Base-by-base conservation (phyloP, 306 rosid species). In the Cotoneaster glaucophyllus region DNA sequence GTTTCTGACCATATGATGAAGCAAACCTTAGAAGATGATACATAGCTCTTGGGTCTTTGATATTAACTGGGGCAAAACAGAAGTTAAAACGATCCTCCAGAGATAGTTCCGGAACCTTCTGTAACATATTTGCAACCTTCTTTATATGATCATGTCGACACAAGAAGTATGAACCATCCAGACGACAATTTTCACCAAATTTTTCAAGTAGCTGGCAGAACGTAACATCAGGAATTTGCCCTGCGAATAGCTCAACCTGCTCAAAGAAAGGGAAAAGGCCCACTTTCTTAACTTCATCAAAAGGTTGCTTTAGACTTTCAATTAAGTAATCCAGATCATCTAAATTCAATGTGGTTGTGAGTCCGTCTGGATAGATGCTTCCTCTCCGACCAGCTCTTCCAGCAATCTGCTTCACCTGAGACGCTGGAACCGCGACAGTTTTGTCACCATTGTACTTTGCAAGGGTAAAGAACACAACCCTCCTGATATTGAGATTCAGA, bases 331-430 rank as follows among this genome's bases (percentile, higher is more conserved):
- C 95, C 79, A 92, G 85, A 83, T 92, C 98, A 24, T 90, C 90
- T 69, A 85, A 81, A 75, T 88, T 85, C 81, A 94, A 80, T 77
- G 98, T 90, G 50, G 96, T 94, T 50, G 91, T 76, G 9, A 94
- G 96, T 67, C 97, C 97, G 54, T 94, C 96, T 1, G 92, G 97
- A 86, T 92, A 92, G 39, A 82, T 78, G 77, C 95, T 92, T 84
- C 97, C 98, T 79, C 97, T 90, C 52, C 96, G 89, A 71, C 98
- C 96, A 73, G 98, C 96, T 83, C 98, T 88, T 75, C 98, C 98
- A 24, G 97, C 95, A 80, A 94, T 94, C 83, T 92, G 97, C 87
- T 92, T 94, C 84, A 94, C 95, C 84, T 88, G 97, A 26, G 98
- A 90, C 3, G 95, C 97, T 31, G 90, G 93, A 84, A 94, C 96